Conservation (phyloP, 768 basidiomycete genomes). For the Trametes elegans region DNA sequence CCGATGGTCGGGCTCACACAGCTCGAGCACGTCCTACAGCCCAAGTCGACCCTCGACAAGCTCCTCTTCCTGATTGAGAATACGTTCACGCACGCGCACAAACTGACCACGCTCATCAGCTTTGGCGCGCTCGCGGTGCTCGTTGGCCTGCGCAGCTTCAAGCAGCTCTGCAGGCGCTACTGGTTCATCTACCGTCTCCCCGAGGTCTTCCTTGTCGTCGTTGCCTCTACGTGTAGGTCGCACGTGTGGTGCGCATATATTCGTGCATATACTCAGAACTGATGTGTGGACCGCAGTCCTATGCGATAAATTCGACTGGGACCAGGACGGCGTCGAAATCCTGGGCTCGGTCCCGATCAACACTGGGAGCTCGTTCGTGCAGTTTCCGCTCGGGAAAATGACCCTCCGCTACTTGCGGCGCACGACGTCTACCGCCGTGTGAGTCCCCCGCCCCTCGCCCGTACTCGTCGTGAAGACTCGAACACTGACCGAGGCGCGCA, state of each 20-base stretch:
- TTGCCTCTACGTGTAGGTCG: constrained; percentile 72
- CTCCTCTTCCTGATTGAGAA: constrained; percentile 68
- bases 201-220: constrained; percentile 87
- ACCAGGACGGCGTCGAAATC: constrained; percentile 75
- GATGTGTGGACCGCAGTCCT: constrained; percentile 47
- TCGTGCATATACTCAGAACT: not conserved
- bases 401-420: constrained; percentile 65
- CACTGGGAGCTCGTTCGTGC: constrained; percentile 61
- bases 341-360: constrained; percentile 74
- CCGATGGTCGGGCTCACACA: constrained; percentile 83
- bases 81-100: constrained; percentile 54
- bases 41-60: constrained; percentile 74
- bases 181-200: constrained; percentile 81
- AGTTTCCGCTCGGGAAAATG: constrained; percentile 63
- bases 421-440: constrained; percentile 87
- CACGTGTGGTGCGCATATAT: not conserved
- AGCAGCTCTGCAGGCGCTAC: constrained; percentile 54
- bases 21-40: constrained; percentile 53
- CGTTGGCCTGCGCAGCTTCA: constrained; percentile 57
- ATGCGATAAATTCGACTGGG: constrained; percentile 70
- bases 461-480: not conserved
- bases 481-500: constrained; percentile 26
- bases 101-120: constrained; percentile 70
- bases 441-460: constrained; percentile 17
- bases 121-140: constrained; percentile 67